Conservation (phyloP, 2,329 filamentous ascomycete genomes). For the Verticillium klebahnii region DNA sequence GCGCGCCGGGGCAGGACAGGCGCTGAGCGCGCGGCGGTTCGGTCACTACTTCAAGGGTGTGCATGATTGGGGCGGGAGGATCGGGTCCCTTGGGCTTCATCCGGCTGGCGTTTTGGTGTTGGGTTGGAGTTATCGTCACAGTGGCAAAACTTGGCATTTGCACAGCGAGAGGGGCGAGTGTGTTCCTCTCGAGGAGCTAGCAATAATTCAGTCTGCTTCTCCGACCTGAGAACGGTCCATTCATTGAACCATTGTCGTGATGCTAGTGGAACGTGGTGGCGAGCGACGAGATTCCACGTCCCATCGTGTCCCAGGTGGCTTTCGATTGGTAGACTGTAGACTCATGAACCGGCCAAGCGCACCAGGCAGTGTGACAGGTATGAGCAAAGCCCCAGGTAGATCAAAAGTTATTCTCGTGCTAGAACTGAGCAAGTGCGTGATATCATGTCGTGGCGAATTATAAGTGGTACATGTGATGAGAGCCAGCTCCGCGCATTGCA, state of each 20-base stretch:
- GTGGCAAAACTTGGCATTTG: background rate
- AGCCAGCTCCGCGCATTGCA: background rate
- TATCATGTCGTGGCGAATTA: background rate
- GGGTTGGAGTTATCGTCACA: background rate
- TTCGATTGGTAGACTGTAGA: too few species aligned
- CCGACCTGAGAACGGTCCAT: background rate
- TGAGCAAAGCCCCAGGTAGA: background rate
- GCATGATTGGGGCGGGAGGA: background rate
- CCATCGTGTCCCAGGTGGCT: too few species aligned
- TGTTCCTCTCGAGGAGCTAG: background rate
- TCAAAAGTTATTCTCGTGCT: background rate
- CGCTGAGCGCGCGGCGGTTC: constrained; percentile 20
- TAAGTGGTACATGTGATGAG: background rate
- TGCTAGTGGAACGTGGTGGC: too few species aligned
- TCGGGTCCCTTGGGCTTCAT: background rate
- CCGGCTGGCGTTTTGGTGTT: background rate
- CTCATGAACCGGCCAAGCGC: too few species aligned
- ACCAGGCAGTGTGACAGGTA: background rate
- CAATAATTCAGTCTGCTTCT: background rate
- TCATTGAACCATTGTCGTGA: too few species aligned
- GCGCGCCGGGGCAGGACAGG: constrained; percentile 33
- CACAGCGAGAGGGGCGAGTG: background rate
- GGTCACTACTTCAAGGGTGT: background rate
- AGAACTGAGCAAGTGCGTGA: background rate
- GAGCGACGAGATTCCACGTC: too few species aligned